Evolutionary conservation across 495 filamentous ascomycete species (phyloP), one percentile per base, ranked within the genome.

Genomic region (Hypoxylon crocopeplum): DNA sequence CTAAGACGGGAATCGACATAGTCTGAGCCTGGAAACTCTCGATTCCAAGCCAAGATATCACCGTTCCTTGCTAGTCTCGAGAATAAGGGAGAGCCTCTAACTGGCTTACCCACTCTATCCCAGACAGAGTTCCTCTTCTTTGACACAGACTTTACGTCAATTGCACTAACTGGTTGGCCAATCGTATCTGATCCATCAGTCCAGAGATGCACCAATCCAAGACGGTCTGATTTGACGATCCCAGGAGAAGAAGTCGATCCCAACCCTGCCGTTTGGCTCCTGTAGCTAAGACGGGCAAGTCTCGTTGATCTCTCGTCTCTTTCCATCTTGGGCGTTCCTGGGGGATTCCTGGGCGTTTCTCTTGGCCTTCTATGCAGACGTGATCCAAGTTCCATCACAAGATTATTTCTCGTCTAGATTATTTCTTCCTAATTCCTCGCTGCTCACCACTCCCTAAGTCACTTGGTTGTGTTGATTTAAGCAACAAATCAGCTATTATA

Each of bases 241-340:
- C 56, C 25, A 46, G 56, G 53, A 60, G 57, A 50, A 30, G 60
- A 51, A 46, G 60, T 65, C 59, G 64, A 68, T 67, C 67, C 34
- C 56, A 56, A 53, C 57, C 48, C 48, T 66, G 32, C 56, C 45
- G 45, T 46, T 27, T 65, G 51, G 44, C 32, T 63, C 39, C 49
- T 36, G 38, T 51, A 48, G 24, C 56, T 53, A 52, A 53, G 48
- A 42, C 53, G 25, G 37, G 42, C 50, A 54, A 55, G 48, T 59
- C 17, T 42, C 22, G 48, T 64, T 64, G 54, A 59, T 58, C 60
- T 38, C 41, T 48, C 25, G 41, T 54, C 39, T 15, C 34, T 52
- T 48, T 40, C 27, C 20, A 21, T 24, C 37, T 24, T 37, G 34
- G 32, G 36, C 12, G 53, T 56, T 62, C 46, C 39, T 49, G 47